A percentile compares a stretch with the other conserved stretches of the same genome.
phyloP scores from a whole-genome alignment of 305 asterid genomes.

The Fraxinus greggii region DNA sequence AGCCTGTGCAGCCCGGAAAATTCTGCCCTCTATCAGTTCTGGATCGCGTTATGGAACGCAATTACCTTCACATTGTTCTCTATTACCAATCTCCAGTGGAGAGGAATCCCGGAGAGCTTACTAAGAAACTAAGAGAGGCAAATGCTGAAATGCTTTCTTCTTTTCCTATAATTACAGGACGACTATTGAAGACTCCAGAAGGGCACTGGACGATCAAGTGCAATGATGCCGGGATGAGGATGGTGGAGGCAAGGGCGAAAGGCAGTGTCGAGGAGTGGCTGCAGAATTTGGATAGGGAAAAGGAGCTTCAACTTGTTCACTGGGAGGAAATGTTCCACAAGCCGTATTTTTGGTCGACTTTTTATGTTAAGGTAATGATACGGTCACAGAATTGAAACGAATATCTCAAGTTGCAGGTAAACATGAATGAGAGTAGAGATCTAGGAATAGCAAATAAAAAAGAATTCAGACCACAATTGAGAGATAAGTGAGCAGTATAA shows the following conservation, averaged over 20 bases:
- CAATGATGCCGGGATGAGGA: constrained; percentile 58
- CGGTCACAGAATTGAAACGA: not conserved
- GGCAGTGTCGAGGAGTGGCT: constrained; percentile 51
- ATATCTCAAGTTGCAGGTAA: too few species aligned
- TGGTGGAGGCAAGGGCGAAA: constrained; percentile 47
- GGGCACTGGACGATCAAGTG: constrained; percentile 57
- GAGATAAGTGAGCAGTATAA: not conserved
- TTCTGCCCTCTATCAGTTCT: constrained; percentile 46
- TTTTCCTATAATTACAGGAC: constrained; percentile 43
- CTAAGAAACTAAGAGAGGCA: constrained; percentile 38
- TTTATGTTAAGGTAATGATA: constrained; percentile 48
- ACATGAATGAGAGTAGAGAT: not conserved
- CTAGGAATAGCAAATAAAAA: not conserved
- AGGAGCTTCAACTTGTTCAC: constrained; percentile 47
- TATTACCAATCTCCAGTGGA: constrained; percentile 36
- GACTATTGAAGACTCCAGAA: constrained; percentile 33
- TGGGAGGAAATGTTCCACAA: constrained; percentile 60
- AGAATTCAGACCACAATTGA: not conserved
- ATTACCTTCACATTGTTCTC: constrained; percentile 38
- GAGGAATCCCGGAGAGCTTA: constrained; percentile 35
- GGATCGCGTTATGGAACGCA: constrained; percentile 47
- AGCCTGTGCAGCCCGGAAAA: constrained; percentile 43
- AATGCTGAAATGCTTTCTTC: constrained; percentile 35
- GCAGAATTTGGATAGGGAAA: constrained; percentile 47
- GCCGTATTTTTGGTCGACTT: constrained; percentile 57